phyloP scores from a whole-genome alignment of 2,329 filamentous ascomycete species.

The Alternaria sp. region DNA sequence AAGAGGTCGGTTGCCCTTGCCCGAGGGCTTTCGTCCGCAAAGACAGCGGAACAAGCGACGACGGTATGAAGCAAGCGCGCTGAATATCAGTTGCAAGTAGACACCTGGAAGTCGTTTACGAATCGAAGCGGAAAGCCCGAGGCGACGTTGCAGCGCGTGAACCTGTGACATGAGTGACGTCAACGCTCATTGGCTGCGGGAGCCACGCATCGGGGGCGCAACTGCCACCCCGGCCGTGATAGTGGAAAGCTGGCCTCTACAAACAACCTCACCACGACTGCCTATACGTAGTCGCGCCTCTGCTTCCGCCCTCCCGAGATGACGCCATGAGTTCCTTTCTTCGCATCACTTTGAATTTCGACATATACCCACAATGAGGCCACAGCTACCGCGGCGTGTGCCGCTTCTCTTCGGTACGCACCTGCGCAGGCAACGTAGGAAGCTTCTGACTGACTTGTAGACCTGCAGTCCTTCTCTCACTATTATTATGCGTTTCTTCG shows the following conservation, averaged over 20 bases:
- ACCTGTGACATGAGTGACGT: slow-evolving; percentile 26
- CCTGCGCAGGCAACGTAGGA: slow-evolving; percentile 4
- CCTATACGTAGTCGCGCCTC: slow-evolving; percentile 15
- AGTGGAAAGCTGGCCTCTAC: slow-evolving; percentile 46
- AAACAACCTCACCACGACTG: slow-evolving; percentile 29
- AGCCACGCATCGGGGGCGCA: slow-evolving; percentile 18
- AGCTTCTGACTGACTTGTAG: slow-evolving; percentile 28
- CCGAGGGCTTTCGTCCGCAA: slow-evolving; percentile 22
- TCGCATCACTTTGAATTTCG: slow-evolving; percentile 16
- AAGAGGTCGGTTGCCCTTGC: slow-evolving; percentile 6
- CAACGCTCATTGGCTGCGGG: slow-evolving; percentile 39
- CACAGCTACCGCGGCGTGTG: slow-evolving; percentile 43
- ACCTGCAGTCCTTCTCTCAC: slow-evolving; percentile 38
- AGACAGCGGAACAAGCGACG: neutral
- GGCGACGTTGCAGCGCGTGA: slow-evolving; percentile 6
- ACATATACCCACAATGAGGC: slow-evolving; percentile 40
- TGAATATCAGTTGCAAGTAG: neutral
- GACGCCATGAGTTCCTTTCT: slow-evolving; percentile 40
- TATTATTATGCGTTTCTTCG: slow-evolving; percentile 33
- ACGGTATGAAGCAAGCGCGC: neutral
- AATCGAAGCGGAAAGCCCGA: neutral
- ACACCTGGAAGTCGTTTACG: neutral
- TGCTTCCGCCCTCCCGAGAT: slow-evolving; percentile 24
- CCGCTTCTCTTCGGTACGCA: slow-evolving; percentile 45
- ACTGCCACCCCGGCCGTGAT: slow-evolving; percentile 22